Conservation (phyloP, 352 stramenopile species). For the Pythium dissotocum region DNA sequence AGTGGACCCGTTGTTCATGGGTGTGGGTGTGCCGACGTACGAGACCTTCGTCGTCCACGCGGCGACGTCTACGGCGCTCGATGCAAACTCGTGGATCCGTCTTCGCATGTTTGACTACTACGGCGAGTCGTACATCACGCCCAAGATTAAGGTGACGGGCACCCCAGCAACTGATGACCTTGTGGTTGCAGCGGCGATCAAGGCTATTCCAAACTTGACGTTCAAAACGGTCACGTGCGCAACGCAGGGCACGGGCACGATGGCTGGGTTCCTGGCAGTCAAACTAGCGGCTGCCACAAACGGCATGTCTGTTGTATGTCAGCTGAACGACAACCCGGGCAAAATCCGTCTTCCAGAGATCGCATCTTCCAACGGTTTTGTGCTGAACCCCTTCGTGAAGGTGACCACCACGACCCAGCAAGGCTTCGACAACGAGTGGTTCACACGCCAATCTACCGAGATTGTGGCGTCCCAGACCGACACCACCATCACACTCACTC, state of each 20-base stretch:
- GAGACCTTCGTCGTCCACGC: slow-evolving; percentile 60
- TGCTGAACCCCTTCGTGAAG: slow-evolving; percentile 10
- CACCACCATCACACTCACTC: too few relatives aligned
- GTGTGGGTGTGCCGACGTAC: slow-evolving; percentile 35
- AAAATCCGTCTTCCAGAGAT: slow-evolving; percentile 55
- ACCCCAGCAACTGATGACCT: slow-evolving; percentile 13
- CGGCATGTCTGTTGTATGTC: slow-evolving; percentile 57
- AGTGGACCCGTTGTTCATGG: slow-evolving; percentile 65
- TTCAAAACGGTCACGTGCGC: slow-evolving; percentile 43
- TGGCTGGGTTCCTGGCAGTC: slow-evolving; percentile 25
- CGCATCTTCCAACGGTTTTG: slow-evolving; percentile 3
- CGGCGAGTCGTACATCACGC: slow-evolving; percentile 67
- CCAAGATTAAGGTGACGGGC: slow-evolving; percentile 40
- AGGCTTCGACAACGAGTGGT: slow-evolving; percentile 57
- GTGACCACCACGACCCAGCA: slow-evolving; percentile 44
- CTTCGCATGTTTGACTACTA: slow-evolving; percentile 71
- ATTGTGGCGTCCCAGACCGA: not conserved
- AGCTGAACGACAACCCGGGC: slow-evolving; percentile 57
- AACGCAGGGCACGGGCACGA: not conserved
- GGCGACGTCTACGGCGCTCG: slow-evolving; percentile 4
- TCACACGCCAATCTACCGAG: slow-evolving; percentile 35
- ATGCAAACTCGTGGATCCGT: slow-evolving; percentile 31
- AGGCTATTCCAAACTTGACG: slow-evolving; percentile 48
- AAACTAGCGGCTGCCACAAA: not conserved
- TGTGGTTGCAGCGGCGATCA: slow-evolving; percentile 30